These are phyloP conservation scores for Ogataea parapolymorpha DNA, from an alignment of 805 yeast genomes.

Conservation along the genomic window DNA sequence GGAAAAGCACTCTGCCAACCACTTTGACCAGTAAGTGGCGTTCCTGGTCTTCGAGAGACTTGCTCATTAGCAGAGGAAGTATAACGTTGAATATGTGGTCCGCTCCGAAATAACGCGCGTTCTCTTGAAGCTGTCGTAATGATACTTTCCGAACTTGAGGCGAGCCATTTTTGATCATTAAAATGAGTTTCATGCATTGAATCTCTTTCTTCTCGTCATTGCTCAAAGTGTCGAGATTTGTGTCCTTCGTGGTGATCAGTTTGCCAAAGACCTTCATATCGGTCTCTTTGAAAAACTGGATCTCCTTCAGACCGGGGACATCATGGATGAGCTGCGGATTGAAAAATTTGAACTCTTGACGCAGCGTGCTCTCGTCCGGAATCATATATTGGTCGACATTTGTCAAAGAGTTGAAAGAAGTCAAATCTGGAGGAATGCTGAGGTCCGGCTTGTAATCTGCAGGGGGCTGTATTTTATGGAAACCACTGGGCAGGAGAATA, in stretches of 20 bases:
- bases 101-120: conserved; percentile 66
- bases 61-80: conserved; percentile 75
- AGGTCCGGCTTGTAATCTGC: conserved; percentile 37
- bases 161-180: conserved; percentile 76
- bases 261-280: conserved; percentile 72
- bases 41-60: conserved; percentile 72
- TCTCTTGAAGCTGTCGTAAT: conserved; percentile 60
- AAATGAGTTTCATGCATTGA: conserved; percentile 57
- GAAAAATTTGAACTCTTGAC: conserved; percentile 23
- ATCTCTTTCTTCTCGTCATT: conserved; percentile 56
- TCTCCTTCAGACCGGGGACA: conserved; percentile 61
- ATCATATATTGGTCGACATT: conserved; percentile 42
- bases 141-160: conserved; percentile 67
- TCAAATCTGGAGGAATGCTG: conserved; percentile 18
- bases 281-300: conserved; percentile 65
- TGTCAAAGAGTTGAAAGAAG: conserved; percentile 16
- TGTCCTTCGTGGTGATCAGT: conserved; percentile 38
- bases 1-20: conserved; percentile 63
- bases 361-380: conserved; percentile 45
- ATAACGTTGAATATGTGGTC: conserved; percentile 62
- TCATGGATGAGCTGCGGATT: conserved; percentile 45
- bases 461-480: conserved; percentile 43
- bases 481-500: conserved; percentile 51
- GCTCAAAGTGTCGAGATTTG: conserved; percentile 35
- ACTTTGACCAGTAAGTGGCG: conserved; percentile 78